phyloP scores from a whole-genome alignment of 805 yeast genomes.

The Saccharomycopsis microspora region DNA sequence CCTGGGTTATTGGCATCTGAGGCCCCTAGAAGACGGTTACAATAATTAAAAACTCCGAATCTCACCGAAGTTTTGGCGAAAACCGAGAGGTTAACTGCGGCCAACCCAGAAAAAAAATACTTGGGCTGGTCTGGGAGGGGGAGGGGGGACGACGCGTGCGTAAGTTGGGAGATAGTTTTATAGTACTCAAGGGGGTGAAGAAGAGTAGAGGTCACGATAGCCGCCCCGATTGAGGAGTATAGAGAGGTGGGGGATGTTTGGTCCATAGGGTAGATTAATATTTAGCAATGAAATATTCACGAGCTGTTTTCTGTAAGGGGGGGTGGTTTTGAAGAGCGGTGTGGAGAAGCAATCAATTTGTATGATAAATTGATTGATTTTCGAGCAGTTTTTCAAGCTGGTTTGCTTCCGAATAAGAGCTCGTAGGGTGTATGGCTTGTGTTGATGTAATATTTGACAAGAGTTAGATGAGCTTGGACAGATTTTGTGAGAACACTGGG shows the following conservation, averaged over 20 bases:
- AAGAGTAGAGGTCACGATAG: conserved; percentile 11
- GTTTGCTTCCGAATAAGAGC: too few relatives aligned
- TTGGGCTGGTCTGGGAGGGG: conserved; percentile 21
- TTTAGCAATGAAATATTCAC: too few relatives aligned
- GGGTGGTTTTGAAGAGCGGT: too few relatives aligned
- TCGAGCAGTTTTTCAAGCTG: too few relatives aligned
- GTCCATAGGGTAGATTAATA: too few relatives aligned
- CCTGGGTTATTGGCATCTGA: conserved; percentile 54
- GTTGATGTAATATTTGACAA: too few relatives aligned
- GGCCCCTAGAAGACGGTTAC: conserved; percentile 46
- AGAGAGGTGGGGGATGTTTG: not conserved
- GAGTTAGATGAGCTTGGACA: too few relatives aligned
- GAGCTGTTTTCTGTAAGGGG: too few relatives aligned
- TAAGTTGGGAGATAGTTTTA: conserved; percentile 12
- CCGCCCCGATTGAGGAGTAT: conserved; percentile 12
- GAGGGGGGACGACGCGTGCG: conserved; percentile 5
- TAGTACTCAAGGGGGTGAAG: conserved; percentile 16
- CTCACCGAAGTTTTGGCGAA: conserved; percentile 64
- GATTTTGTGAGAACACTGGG: too few relatives aligned
- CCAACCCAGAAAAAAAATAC: conserved; percentile 45
- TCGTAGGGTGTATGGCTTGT: too few relatives aligned
- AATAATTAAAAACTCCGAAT: conserved; percentile 63
- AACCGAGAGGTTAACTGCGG: conserved; percentile 67
- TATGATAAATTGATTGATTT: too few relatives aligned
- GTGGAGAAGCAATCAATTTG: too few relatives aligned